Evolutionary conservation across 169 alveolate genomes (phyloP), one percentile per base, ranked within the genome.

Genomic region (Plasmodium gaboni): DNA sequence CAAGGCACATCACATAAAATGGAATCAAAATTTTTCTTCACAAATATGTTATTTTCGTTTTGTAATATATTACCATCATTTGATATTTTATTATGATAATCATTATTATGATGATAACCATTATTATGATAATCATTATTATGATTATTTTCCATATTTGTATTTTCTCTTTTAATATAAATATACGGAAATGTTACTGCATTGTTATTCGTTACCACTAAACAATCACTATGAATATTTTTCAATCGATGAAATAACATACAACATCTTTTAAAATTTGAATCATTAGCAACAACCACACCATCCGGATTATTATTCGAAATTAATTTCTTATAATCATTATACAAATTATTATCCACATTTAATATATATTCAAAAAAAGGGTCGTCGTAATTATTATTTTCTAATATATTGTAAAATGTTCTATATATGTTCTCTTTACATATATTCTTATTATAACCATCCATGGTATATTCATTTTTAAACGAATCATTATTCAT

Each of bases 1-100:
- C 99, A 98, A 13, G 99, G 99, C 1, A 98, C 98, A 88, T 98
- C 99, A 89, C 98, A 97, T 51, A 97, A 93, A 12, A 97, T 95
- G 17, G 97, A 94, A 88, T 97, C 98, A 57, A 97, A 88, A 51
- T 42, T 63, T 50, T 65, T 97, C 55, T 89, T 93, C 42, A 95
- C 95, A 55, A 55, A 55, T 38, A 38, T 38, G 46, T 5, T 5
- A 38, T 38, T 38, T 38, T 38, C 46, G 1, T 38, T 38, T 38
- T 38, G 46, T 38, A 38, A 38, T 38, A 38, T 38, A 38, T 38
- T 38, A 9, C 46, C 7, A 38, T 38, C 46, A 38, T 38, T 38
- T 38, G 46, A 38, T 38, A 38, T 5, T 38, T 38, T 38, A 7
- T 38, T 38, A 38, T 32, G 4, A 4, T 4, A 5, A 32, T 4